A percentile compares a stretch with the other conserved stretches of the same genome.
Conservation (phyloP, 495 filamentous ascomycete genomes). For the Penicillium arizonense region DNA sequence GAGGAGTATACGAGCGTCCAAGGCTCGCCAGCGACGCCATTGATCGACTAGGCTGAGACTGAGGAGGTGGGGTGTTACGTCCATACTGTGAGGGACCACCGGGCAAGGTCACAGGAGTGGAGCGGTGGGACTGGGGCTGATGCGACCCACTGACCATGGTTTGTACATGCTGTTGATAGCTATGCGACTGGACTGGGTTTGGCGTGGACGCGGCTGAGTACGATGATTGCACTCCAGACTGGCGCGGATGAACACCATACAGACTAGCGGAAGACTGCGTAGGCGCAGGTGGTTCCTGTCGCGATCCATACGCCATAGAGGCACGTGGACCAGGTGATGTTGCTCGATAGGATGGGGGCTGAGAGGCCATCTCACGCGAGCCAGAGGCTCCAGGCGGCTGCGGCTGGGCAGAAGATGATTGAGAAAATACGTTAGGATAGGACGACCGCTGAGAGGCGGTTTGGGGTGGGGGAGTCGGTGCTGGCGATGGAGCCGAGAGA, state of each 20-base stretch:
- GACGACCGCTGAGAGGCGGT: conserved; percentile 32
- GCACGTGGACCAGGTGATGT: conserved; percentile 36
- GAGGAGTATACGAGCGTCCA: conserved; percentile 43
- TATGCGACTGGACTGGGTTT: conserved; percentile 19
- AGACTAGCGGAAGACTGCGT: conserved; percentile 32
- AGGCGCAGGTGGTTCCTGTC: conserved; percentile 33
- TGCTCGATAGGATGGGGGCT: conserved; percentile 31
- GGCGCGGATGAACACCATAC: conserved; percentile 33
- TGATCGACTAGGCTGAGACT: conserved; percentile 29
- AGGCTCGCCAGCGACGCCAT: conserved; percentile 31
- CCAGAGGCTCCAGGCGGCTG: conserved; percentile 17
- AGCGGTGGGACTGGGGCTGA: conserved; percentile 32
- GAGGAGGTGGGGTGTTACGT: conserved; percentile 39
- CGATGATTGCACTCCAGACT: conserved; percentile 21
- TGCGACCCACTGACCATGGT: conserved; percentile 41
- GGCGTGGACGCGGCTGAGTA: conserved; percentile 30
- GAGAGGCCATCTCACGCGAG: conserved; percentile 33
- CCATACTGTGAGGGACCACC: conserved; percentile 32
- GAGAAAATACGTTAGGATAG: conserved; percentile 37
- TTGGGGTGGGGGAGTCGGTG: conserved; percentile 39
- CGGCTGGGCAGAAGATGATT: conserved; percentile 25
- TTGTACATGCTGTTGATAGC: conserved; percentile 44
- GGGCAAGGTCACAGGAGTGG: conserved; percentile 29
- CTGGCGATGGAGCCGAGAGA: conserved; percentile 35
- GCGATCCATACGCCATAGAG: conserved; percentile 31